Percentiles rank a stretch among this genome's conserved stretches.
Conservation (phyloP, 2,329 filamentous ascomycete species). For the Talaromyces sp. region DNA sequence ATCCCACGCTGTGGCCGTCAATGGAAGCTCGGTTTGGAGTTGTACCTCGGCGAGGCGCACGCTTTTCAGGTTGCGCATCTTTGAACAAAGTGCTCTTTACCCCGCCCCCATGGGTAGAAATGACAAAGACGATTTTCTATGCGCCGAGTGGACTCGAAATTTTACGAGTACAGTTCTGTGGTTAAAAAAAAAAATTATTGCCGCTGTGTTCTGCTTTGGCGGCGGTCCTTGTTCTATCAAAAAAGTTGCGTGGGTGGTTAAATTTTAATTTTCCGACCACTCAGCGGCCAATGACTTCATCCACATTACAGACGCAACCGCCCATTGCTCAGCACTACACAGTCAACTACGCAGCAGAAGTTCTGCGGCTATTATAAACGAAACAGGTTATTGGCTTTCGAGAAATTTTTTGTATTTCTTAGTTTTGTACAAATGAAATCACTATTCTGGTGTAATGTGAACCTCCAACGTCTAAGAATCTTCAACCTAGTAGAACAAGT, state of each 20-base stretch:
- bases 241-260: slow-evolving; percentile 21
- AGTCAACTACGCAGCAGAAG: neutral
- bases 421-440: slow-evolving; percentile 32
- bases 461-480: slow-evolving; percentile 1
- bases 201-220: slow-evolving; percentile 5
- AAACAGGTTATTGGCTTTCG: neutral
- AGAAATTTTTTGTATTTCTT: slow-evolving; percentile 25
- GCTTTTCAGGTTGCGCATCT: slow-evolving; percentile 85
- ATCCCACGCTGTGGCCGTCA: slow-evolving; percentile 84
- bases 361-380: slow-evolving; percentile 1
- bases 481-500: slow-evolving; percentile 4
- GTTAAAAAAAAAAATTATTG: neutral
- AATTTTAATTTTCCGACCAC: slow-evolving; percentile 35
- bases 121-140: neutral
- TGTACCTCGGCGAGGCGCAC: slow-evolving; percentile 64
- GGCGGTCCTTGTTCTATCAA: slow-evolving; percentile 17
- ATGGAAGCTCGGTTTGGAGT: slow-evolving; percentile 53
- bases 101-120: slow-evolving; percentile 29
- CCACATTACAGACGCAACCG: slow-evolving; percentile 25
- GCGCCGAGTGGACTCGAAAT: neutral
- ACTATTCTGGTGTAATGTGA: slow-evolving; percentile 22
- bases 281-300: slow-evolving; percentile 39
- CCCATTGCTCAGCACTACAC: slow-evolving; percentile 8
- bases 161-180: neutral
- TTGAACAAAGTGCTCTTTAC: slow-evolving; percentile 23